phyloP scores from a whole-genome alignment of 305 asterid species.

The Solanum aculeatissimum region DNA sequence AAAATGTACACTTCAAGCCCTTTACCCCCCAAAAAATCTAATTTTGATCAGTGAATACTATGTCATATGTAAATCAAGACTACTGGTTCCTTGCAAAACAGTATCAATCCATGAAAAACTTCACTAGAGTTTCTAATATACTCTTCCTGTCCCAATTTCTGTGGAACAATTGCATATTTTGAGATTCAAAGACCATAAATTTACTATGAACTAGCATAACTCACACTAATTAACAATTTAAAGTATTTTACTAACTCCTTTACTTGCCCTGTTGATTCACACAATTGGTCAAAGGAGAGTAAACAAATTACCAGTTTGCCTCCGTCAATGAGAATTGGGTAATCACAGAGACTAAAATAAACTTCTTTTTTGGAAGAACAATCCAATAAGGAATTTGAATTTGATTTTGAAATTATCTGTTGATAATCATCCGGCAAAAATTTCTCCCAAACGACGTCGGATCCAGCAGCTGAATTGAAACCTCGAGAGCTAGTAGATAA shows the following conservation, averaged over 20 bases:
- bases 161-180: neutral
- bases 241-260: too few relatives aligned
- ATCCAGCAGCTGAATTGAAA: constrained; percentile 24
- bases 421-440: constrained; percentile 29
- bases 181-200: neutral
- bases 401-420: constrained; percentile 26
- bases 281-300: neutral
- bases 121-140: neutral
- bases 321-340: constrained; percentile 14
- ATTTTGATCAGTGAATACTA: neutral
- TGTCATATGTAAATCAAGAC: neutral
- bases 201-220: too few relatives aligned
- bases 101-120: neutral
- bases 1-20: neutral
- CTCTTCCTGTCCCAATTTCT: neutral
- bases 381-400: constrained; percentile 8
- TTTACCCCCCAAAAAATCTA: constrained; percentile 9
- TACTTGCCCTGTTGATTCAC: too few relatives aligned
- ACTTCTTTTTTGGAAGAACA: constrained; percentile 25
- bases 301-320: constrained; percentile 25
- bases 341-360: constrained; percentile 17
- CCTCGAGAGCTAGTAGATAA: constrained; percentile 16
- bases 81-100: neutral
- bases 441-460: constrained; percentile 33
- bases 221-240: too few relatives aligned